Evolutionary conservation across 257 asterid genomes (phyloP), one percentile per base, ranked within the genome.

Genomic region (Fraxinus pennsylvanica): DNA sequence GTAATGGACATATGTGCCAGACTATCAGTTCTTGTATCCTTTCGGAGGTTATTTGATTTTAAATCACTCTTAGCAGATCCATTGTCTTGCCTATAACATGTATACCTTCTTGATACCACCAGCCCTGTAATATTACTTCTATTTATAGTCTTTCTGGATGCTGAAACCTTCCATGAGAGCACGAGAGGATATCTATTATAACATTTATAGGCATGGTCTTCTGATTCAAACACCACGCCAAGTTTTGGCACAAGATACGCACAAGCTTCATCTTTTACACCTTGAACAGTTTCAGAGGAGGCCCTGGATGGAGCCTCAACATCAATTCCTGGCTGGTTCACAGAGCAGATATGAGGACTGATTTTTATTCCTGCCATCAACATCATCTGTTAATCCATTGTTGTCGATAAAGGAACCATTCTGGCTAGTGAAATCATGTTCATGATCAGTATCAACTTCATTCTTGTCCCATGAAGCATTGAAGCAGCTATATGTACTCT

Each of bases 121-220:
- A 87, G 78, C 17, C 91, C 93, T 0, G 88, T 82, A 73, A 85
- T 79, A 78, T 87, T 89, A 81, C 91, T 89, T 82, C 83, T 79
- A 72, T 89, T 89, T 41, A 89, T 87, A 61, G 86, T 89, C 91
- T 67, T 87, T 87, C 30, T 90, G 81, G 59, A 89, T 89, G 86
- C 93, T 87, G 82, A 89, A 89, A 50, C 93, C 93, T 84, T 85
- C 87, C 83, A 77, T 79, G 74, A 87, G 90, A 76, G 93, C 93
- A 63, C 4, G 36, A 33, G 36, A 33, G 36, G 36, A 33, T 80
- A 87, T 79, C 71, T 84, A 68, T 84, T 89, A 73, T 89, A 89
- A 73, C 91, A 87, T 82, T 85, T 85, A 82, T 87, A 85, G 0
- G 93, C 93, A 41, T 89, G 93, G 57, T 89, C 90, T 84, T 89